phyloP scores from a whole-genome alignment of 345 rosid species.

The Hibiscus tridactylites region DNA sequence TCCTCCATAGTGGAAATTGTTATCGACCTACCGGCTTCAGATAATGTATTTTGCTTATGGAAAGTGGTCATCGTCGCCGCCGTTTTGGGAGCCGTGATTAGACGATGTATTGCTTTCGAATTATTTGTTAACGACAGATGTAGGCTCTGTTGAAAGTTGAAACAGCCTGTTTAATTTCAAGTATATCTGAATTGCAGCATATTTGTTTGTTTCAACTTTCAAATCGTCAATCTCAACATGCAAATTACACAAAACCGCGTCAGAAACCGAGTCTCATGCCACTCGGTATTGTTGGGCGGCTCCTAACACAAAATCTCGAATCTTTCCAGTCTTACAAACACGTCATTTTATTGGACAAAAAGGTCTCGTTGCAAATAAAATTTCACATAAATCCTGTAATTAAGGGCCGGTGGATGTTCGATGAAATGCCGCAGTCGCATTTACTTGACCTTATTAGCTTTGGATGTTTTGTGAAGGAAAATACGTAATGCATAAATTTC shows the following conservation, averaged over 20 bases:
- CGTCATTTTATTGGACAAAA: background rate
- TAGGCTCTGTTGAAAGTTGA: background rate
- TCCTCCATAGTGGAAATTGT: background rate
- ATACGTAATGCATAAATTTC: background rate
- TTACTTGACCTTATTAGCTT: background rate
- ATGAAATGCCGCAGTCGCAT: background rate
- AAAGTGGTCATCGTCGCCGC: background rate
- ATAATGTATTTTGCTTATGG: background rate
- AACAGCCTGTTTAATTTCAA: background rate
- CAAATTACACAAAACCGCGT: background rate
- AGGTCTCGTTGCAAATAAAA: too few relatives aligned
- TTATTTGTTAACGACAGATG: background rate
- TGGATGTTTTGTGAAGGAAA: background rate
- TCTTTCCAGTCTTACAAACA: background rate
- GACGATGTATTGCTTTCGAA: background rate
- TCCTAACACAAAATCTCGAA: background rate
- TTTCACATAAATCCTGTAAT: background rate
- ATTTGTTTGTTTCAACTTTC: background rate
- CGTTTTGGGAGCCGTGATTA: background rate
- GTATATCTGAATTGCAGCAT: background rate
- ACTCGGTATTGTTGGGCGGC: background rate
- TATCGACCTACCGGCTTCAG: background rate
- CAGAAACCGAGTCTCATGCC: background rate
- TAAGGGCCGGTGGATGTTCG: background rate
- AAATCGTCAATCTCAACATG: background rate